Percentiles rank a stretch among this genome's conserved stretches.
phyloP scores from a whole-genome alignment of 495 filamentous ascomycete genomes.

The Penicillium flavigenum region DNA sequence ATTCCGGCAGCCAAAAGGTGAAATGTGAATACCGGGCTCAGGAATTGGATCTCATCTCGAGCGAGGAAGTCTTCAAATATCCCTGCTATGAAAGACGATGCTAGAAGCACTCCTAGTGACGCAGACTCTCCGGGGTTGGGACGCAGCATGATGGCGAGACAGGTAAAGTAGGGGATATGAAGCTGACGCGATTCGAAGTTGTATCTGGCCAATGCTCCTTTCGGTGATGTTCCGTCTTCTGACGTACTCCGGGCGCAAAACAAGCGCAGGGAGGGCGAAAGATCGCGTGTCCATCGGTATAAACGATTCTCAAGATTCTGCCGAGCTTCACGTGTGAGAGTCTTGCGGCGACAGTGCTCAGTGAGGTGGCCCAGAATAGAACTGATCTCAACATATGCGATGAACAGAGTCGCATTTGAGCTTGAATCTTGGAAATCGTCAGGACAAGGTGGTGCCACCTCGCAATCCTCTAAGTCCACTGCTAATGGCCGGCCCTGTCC shows the following conservation, averaged over 20 bases:
- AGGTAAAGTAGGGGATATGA: constrained; percentile 28
- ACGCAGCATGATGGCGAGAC: constrained; percentile 27
- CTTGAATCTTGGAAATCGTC: constrained; percentile 26
- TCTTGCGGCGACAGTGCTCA: constrained; percentile 22
- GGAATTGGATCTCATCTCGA: constrained; percentile 27
- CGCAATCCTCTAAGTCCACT: constrained; percentile 25
- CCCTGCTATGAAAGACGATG: constrained; percentile 24
- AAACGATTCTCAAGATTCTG: constrained; percentile 23
- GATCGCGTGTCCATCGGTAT: constrained; percentile 24
- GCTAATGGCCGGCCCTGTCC: constrained; percentile 29
- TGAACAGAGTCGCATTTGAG: constrained; percentile 19
- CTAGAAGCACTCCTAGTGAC: constrained; percentile 21
- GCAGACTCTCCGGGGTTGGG: constrained; percentile 18
- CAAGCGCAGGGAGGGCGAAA: constrained; percentile 21
- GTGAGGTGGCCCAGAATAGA: constrained; percentile 29
- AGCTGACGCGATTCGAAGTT: constrained; percentile 28
- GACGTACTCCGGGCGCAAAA: constrained; percentile 1
- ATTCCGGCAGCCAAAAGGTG: constrained; percentile 27
- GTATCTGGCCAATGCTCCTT: constrained; percentile 12
- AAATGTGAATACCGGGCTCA: constrained; percentile 30
- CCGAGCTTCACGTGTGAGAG: constrained; percentile 19
- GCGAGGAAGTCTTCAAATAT: constrained; percentile 32
- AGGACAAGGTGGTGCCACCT: constrained; percentile 20
- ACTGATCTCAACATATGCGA: constrained; percentile 29
- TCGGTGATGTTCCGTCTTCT: neutral